phyloP scores from a whole-genome alignment of 768 basidiomycete species.

The Termitomyces sp. region DNA sequence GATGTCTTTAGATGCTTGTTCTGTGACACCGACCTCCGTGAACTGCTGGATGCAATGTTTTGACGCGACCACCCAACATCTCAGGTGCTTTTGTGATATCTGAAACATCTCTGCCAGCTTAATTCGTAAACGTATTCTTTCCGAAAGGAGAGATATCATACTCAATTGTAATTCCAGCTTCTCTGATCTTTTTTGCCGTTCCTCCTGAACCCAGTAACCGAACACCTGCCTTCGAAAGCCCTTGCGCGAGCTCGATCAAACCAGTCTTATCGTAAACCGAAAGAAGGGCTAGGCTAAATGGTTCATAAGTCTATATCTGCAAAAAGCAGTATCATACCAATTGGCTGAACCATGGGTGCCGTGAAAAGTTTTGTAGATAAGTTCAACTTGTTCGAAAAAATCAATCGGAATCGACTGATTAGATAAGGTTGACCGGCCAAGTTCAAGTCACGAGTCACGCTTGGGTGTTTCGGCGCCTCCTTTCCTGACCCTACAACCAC shows the following conservation, averaged over 20 bases:
- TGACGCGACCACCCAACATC: conserved; percentile 97
- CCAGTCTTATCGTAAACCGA: conserved; percentile 96
- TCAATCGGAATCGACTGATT: conserved; percentile 2
- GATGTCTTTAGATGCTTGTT: conserved; percentile 3
- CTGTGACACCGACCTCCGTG: conserved; percentile 71
- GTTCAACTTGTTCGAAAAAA: background rate
- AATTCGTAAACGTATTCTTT: background rate
- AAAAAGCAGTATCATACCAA: conserved; percentile 5
- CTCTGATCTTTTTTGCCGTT: conserved; percentile 96
- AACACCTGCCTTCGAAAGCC: conserved; percentile 77
- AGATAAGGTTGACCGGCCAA: background rate
- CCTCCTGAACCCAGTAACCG: conserved; percentile 92
- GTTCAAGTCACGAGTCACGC: no score
- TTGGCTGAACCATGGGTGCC: conserved; percentile 10
- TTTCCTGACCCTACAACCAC: background rate
- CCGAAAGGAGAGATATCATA: conserved; percentile 28
- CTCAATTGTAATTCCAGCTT: conserved; percentile 88
- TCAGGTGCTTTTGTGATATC: conserved; percentile 97
- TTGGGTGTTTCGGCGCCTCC: no score
- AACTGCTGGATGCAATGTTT: conserved; percentile 96
- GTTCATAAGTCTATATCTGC: background rate
- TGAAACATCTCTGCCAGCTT: conserved; percentile 76
- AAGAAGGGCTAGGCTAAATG: conserved; percentile 56
- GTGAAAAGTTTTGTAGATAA: background rate
- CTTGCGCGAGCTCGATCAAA: conserved; percentile 83